phyloP scores from a whole-genome alignment of 2,329 filamentous ascomycete genomes.

The Hirsutella rhossiliensis region DNA sequence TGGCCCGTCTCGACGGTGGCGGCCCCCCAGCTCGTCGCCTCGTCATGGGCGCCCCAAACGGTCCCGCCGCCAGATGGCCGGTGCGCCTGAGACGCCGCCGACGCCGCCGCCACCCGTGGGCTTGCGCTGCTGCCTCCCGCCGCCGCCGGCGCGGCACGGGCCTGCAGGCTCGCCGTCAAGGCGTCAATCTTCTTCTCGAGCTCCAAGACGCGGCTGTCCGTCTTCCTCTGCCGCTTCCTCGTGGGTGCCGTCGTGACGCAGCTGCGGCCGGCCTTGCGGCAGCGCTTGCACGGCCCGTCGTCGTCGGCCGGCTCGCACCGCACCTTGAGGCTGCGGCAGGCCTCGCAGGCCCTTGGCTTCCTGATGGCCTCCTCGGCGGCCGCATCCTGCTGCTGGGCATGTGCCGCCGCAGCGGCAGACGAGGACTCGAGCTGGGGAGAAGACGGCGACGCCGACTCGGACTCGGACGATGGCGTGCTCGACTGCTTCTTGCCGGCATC shows the following conservation, averaged over 20 bases:
- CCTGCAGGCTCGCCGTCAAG: slow-evolving; percentile 66
- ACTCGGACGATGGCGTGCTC: background rate
- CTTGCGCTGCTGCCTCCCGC: background rate
- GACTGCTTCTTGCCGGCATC: background rate
- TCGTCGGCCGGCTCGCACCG: slow-evolving; percentile 61
- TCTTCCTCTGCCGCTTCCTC: slow-evolving; percentile 81
- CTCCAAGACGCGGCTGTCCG: slow-evolving; percentile 78
- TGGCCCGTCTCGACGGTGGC: too few species aligned
- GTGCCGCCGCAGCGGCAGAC: background rate
- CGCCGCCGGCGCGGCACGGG: slow-evolving; percentile 18
- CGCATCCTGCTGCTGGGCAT: background rate
- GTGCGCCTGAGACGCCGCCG: background rate
- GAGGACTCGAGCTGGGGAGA: background rate
- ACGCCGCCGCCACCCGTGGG: background rate
- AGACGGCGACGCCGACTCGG: background rate
- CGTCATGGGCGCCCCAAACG: background rate
- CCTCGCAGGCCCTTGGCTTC: slow-evolving; percentile 61
- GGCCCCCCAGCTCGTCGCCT: too few species aligned
- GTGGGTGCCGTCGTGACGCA: slow-evolving; percentile 67
- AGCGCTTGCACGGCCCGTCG: slow-evolving; percentile 60
- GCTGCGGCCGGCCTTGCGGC: slow-evolving; percentile 64
- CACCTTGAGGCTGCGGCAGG: slow-evolving; percentile 66
- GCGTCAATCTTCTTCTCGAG: slow-evolving; percentile 89
- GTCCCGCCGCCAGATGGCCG: background rate
- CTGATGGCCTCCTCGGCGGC: slow-evolving; percentile 38